Base-by-base conservation (phyloP, 768 basidiomycete genomes). In the Lactarius akahatsu region DNA sequence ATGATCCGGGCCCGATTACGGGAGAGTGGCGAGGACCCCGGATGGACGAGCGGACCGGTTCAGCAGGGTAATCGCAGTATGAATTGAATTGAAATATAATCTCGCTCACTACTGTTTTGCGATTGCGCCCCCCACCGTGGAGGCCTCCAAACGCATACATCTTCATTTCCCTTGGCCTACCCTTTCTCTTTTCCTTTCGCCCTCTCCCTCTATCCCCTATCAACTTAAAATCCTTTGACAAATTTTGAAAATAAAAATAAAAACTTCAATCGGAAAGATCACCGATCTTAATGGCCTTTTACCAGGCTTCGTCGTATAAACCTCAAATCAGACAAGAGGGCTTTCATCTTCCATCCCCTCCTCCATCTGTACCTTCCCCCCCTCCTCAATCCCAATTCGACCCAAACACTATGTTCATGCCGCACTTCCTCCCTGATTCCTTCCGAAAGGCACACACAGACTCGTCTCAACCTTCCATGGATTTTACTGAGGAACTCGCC, bases 251-350 rank as follows among this genome's bases (percentile, higher is more conserved):
- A 52, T 52, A 30, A 40, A 34, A 28, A 32, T 32, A 32, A 36
- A 36, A 20, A n/a, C 8, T 61, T 28, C 26, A 16, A n/a, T 55
- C 64, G 36, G 23, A 55, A 57, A 32, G n/a, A 55, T 52, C 26
- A 16, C 62, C 45, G 45, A 67, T 70, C 64, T 71, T 66, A 66
- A 67, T 78, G 71, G 80, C 78, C 76, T 80, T 78, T 74, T 76
- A 74, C 55, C 69, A 72, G 32, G 47, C 77, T 54, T 71, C 74
- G 61, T 70, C 78, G 47, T 84, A 83, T 79, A 85, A 85, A 72
- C 82, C 85, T 18, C 84, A 84, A 69, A 77, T 90, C 69, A 80
- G 89, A 66, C 86, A 89, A 73, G 87, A 91, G 77, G 90, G 91
- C 71, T 92, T 92, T 75, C 86, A 89, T 68, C 72, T 87, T 41